Conservation (phyloP, 139 green algal species). For the Tetraselmis striata region DNA sequence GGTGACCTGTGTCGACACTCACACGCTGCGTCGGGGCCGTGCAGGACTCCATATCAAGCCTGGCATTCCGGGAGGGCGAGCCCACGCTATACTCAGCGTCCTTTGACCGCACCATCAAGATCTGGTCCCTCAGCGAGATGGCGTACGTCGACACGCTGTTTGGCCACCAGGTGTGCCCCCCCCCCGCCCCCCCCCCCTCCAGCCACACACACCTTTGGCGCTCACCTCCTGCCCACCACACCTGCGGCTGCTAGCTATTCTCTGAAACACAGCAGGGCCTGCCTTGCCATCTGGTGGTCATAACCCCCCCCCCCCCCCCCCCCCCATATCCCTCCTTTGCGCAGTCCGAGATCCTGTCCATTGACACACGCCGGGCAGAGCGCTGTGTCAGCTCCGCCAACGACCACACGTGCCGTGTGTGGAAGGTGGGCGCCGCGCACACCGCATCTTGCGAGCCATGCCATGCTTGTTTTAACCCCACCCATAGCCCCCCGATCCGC, state of each 20-base stretch:
- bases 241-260: background rate
- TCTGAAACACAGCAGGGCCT: background rate
- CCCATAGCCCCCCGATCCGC: too few relatives aligned
- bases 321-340: too few relatives aligned
- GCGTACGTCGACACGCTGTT: slow-evolving; percentile 95
- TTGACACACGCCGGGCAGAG: slow-evolving; percentile 70
- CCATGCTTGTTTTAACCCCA: too few relatives aligned
- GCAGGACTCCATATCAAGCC: slow-evolving; percentile 53
- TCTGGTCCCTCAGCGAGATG: slow-evolving; percentile 88
- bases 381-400: slow-evolving; percentile 59
- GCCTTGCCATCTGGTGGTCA: background rate
- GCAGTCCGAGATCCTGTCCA: slow-evolving; percentile 44
- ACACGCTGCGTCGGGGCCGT: too few relatives aligned
- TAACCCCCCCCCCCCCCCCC: too few relatives aligned
- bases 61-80: slow-evolving; percentile 78
- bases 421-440: slow-evolving; percentile 61
- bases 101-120: slow-evolving; percentile 75
- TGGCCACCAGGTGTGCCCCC: slow-evolving; percentile 55
- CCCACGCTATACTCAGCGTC: slow-evolving; percentile 72
- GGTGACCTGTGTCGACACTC: too few relatives aligned
- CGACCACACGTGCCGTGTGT: slow-evolving; percentile 85
- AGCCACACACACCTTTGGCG: background rate
- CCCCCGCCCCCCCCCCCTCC: background rate
- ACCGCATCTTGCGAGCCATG: background rate
- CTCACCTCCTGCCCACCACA: background rate